A percentile compares a stretch with the other conserved stretches of the same genome.
Evolutionary conservation across 495 filamentous ascomycete genomes (phyloP).

Genomic region (Podospora pseudoanserina): DNA sequence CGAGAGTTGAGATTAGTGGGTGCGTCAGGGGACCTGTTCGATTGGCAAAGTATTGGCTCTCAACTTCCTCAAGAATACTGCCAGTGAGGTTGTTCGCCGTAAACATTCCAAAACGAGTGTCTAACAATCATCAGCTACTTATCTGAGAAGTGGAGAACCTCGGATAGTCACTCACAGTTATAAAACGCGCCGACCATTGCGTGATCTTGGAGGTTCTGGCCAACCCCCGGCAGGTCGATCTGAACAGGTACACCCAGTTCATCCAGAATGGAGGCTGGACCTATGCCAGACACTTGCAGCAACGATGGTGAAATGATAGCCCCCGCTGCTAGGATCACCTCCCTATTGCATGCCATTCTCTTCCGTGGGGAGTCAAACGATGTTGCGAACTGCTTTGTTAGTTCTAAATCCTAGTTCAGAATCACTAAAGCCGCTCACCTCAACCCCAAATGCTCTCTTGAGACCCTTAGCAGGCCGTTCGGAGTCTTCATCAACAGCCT

Average conservation of each 20-base stretch:
- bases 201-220: conserved; percentile 62
- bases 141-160: background rate
- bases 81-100: conserved; percentile 34
- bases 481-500: conserved; percentile 11
- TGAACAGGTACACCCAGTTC: conserved; percentile 49
- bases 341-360: conserved; percentile 30
- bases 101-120: conserved; percentile 34
- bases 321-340: conserved; percentile 63
- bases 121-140: conserved; percentile 22
- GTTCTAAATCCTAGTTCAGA: conserved; percentile 8
- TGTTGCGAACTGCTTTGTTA: conserved; percentile 20
- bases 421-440: conserved; percentile 12
- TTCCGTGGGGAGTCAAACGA: conserved; percentile 9
- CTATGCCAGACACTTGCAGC: conserved; percentile 62
- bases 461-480: conserved; percentile 38
- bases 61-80: conserved; percentile 23
- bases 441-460: conserved; percentile 25
- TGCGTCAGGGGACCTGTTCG: conserved; percentile 27
- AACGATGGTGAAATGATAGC: conserved; percentile 58
- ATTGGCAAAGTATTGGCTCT: conserved; percentile 33
- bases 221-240: conserved; percentile 56
- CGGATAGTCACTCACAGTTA: conserved; percentile 29
- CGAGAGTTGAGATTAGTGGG: conserved; percentile 26
- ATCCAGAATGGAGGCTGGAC: conserved; percentile 46
- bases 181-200: conserved; percentile 51